Conservation (phyloP, 345 rosid species). For the Brassica cretica region DNA sequence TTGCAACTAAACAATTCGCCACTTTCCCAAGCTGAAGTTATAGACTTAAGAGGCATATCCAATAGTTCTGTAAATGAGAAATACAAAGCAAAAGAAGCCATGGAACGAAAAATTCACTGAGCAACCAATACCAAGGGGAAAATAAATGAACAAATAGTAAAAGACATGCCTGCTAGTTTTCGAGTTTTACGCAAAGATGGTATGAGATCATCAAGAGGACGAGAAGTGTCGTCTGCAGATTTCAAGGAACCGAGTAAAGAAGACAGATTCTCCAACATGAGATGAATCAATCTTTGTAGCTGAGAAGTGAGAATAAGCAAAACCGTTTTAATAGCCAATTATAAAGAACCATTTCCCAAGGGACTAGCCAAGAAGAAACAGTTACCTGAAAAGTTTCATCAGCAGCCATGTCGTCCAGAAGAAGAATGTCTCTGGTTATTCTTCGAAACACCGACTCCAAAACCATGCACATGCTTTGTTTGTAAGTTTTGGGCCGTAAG, state of each 20-base stretch:
- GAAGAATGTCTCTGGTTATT: conserved; percentile 72
- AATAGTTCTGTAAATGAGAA: conserved; percentile 55
- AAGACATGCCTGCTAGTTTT: conserved; percentile 78
- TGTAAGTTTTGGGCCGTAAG: conserved; percentile 72
- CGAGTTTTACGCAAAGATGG: conserved; percentile 79
- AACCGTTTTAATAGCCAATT: conserved; percentile 5
- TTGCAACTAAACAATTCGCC: conserved; percentile 71
- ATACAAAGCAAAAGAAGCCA: background rate
- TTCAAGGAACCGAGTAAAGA: conserved; percentile 64
- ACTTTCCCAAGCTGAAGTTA: conserved; percentile 79
- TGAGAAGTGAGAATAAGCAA: conserved; percentile 39
- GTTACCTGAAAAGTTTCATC: conserved; percentile 91
- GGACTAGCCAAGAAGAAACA: conserved; percentile 2
- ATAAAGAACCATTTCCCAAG: conserved; percentile 4
- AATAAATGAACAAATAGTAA: background rate
- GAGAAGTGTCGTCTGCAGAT: conserved; percentile 41
- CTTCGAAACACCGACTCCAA: conserved; percentile 81
- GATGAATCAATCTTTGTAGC: conserved; percentile 80
- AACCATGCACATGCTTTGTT: conserved; percentile 79
- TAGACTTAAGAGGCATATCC: conserved; percentile 89
- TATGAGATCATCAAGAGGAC: conserved; percentile 55
- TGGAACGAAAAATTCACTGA: background rate
- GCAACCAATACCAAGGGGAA: background rate
- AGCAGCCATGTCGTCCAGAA: conserved; percentile 94
- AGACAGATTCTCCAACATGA: conserved; percentile 73